Evolutionary conservation across 2,329 filamentous ascomycete species (phyloP).

Genomic region (Colletotrichum sp.): DNA sequence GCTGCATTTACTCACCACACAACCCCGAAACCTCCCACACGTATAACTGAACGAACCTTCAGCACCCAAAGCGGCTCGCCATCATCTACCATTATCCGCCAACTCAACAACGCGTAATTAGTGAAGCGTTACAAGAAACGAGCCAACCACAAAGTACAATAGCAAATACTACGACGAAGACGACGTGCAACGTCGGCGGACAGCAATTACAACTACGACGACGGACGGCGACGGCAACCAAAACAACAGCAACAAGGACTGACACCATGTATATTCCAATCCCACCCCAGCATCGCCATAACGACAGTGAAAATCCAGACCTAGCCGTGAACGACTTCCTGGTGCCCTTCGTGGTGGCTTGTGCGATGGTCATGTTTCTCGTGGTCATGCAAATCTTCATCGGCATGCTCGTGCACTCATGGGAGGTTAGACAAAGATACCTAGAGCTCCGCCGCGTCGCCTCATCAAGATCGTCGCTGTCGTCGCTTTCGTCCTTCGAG

Average conservation of each 20-base stretch:
- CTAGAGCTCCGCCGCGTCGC: neutral
- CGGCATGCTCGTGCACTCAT: neutral
- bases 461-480: neutral
- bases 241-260: neutral
- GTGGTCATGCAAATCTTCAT: neutral
- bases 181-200: neutral
- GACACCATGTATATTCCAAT: neutral
- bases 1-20: neutral
- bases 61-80: neutral
- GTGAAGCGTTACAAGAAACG: neutral
- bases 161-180: neutral
- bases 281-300: neutral
- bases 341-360: neutral
- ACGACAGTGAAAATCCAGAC: neutral
- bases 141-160: neutral
- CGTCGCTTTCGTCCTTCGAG: neutral
- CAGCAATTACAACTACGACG: neutral
- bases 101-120: neutral
- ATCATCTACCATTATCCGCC: neutral
- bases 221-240: neutral
- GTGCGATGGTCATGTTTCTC: neutral
- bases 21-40: neutral
- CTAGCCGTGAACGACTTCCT: neutral
- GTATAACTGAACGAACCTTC: fast-evolving
- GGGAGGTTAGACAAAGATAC: neutral